Percentiles rank a stretch among this genome's conserved stretches.
These are phyloP conservation scores for Xerocomus amazonicus DNA, from an alignment of 1,284 basidiomycete genomes.

Conservation along the genomic window DNA sequence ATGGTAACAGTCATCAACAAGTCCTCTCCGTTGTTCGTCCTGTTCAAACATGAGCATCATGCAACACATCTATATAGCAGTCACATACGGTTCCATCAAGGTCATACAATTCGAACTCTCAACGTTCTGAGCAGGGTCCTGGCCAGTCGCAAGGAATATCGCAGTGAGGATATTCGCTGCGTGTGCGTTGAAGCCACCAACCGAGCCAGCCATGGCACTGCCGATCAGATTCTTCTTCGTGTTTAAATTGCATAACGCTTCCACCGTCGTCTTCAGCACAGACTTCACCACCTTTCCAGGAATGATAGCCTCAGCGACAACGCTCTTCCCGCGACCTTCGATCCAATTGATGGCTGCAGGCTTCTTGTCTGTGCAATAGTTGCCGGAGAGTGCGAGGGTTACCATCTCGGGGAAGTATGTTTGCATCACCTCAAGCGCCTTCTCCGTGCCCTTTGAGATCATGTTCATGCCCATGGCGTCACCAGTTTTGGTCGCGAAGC, in stretches of 20 bases:
- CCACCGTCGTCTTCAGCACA: conserved; percentile 95
- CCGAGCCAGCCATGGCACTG: conserved; percentile 94
- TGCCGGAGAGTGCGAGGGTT: conserved; percentile 92
- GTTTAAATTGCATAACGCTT: conserved; percentile 89
- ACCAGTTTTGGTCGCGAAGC: conserved; percentile 93
- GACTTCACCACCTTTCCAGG: conserved; percentile 85
- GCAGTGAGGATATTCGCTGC: conserved; percentile 98
- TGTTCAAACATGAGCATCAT: conserved; percentile 31
- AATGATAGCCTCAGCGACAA: conserved; percentile 94
- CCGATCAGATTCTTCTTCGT: conserved; percentile 98
- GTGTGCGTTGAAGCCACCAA: conserved; percentile 99
- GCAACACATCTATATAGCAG: not conserved
- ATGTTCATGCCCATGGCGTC: conserved; percentile 99
- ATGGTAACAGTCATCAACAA: conserved; percentile 90
- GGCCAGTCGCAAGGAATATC: conserved; percentile 93
- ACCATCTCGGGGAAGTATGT: conserved; percentile 89
- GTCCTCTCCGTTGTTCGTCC: conserved; percentile 86
- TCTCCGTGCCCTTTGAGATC: conserved; percentile 96
- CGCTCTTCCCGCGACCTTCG: conserved; percentile 96
- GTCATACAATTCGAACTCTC: conserved; percentile 99
- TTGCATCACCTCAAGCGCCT: conserved; percentile 82
- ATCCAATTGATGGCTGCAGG: conserved; percentile 99
- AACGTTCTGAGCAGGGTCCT: conserved; percentile 99
- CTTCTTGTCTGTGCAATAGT: conserved; percentile 99
- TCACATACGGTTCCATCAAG: conserved; percentile 91